Base-by-base conservation (phyloP, 2,329 filamentous ascomycete genomes). In the Pyrenochaeta sp. region DNA sequence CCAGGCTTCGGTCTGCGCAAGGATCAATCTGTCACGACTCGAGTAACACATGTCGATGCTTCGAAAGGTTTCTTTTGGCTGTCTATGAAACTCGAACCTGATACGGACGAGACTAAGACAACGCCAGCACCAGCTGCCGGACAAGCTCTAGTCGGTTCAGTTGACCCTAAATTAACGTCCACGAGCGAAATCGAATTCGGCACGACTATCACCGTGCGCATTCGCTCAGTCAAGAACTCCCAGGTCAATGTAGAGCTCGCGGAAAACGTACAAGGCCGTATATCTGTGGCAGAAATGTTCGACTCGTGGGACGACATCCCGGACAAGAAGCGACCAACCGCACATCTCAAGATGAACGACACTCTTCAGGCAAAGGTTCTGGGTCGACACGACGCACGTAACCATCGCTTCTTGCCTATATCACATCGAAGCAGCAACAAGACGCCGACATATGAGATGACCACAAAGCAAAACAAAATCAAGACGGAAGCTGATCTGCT, bases 211-310 rank as follows among this genome's bases (percentile, higher is more conserved):
- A 90, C 89, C 65, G 93, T 89, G 26, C 87, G 81, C 58, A 83
- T 99, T 30, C 82, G 83, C n/a, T 90, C 90, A 0, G 77, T 96
- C 64, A 96, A 96, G 72, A 86, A 87, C 35, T 96, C 93, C 0
- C 94, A 99, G 68, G 77, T 97, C 41, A 97, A 97, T 57, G 90
- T 99, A 5, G 84, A 89, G 55, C 80, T 97, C 36, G 87, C 90
- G 29, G 90, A 95, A 63, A 90, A 91, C 53, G 80, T 96, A 7
- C 89, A 95, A 67, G 94, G 93, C n/a, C 89, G 94, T 13, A 86
- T 99, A 47, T 93, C 96, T 64, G 83, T 94, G 5, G 95, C 94
- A 1, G 90, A 97, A 68, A 74, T 92, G 9, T 99, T 96, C 67
- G 89, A 96, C 68, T 80, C 79, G 8, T 96, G 88, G 87, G 88